These are phyloP conservation scores for Stemphylium vesicarium DNA, from an alignment of 2,329 filamentous ascomycete genomes.

Conservation along the genomic window DNA sequence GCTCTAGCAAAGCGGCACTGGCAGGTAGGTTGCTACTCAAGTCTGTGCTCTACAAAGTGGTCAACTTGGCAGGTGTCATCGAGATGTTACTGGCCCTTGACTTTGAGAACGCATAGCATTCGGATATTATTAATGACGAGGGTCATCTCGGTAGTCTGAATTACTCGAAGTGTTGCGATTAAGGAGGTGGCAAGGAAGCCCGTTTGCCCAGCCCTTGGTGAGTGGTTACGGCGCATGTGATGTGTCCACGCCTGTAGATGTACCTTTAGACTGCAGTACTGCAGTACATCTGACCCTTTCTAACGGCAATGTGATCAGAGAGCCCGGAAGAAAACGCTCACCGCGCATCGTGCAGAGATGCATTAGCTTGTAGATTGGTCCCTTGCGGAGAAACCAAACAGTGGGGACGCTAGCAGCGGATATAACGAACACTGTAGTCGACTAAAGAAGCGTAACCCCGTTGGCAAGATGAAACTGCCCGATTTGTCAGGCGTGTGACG, in stretches of 20 bases:
- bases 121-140: neutral
- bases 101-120: neutral
- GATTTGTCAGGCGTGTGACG: no score
- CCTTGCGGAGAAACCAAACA: neutral
- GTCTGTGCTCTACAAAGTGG: conserved; percentile 13
- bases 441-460: neutral
- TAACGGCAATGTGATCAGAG: neutral
- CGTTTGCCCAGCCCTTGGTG: neutral
- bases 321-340: neutral
- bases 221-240: conserved; percentile 4
- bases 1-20: conserved; percentile 3
- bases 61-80: conserved; percentile 14
- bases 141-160: neutral
- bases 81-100: conserved; percentile 9
- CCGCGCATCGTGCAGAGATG: conserved; percentile 6
- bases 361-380: conserved; percentile 1
- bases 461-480: no score
- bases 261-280: neutral
- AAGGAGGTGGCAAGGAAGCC: neutral
- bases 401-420: conserved; percentile 8
- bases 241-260: neutral
- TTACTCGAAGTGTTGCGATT: neutral
- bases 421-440: neutral
- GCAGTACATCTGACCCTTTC: neutral
- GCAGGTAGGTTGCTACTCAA: conserved; percentile 7